Evolutionary conservation across 495 filamentous ascomycete genomes (phyloP).

Genomic region (Lichina pygmaea): DNA sequence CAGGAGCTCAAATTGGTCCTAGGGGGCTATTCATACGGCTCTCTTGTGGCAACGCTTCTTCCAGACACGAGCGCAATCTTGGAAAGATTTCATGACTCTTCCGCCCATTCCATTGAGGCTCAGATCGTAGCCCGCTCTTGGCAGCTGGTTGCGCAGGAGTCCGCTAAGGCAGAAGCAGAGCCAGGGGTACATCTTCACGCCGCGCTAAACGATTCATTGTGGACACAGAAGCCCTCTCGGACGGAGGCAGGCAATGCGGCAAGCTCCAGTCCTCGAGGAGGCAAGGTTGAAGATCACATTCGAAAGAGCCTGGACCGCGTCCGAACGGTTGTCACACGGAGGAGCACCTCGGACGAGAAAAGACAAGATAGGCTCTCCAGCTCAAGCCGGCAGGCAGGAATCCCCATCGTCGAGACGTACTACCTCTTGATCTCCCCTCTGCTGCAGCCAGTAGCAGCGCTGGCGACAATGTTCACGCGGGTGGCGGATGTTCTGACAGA

Average conservation of each 20-base stretch:
- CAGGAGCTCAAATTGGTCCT: conserved; percentile 21
- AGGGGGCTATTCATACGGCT: conserved; percentile 81
- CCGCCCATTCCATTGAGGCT: conserved; percentile 23
- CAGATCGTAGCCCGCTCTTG: conserved; percentile 42
- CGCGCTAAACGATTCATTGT: background rate
- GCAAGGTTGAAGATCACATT: background rate
- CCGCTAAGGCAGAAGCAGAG: no score
- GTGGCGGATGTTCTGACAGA: background rate
- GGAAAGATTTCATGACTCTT: conserved; percentile 23
- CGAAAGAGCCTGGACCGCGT: conserved; percentile 6
- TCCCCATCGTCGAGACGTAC: conserved; percentile 13
- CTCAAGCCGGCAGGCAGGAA: background rate
- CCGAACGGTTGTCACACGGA: background rate
- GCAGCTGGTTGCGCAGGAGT: conserved; percentile 6
- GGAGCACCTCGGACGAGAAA: background rate
- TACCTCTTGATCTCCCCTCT: conserved; percentile 70
- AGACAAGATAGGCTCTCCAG: background rate
- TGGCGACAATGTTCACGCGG: conserved; percentile 26
- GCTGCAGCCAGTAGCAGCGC: conserved; percentile 29
- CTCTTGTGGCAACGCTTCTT: conserved; percentile 47
- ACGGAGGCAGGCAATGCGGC: background rate
- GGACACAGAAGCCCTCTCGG: background rate
- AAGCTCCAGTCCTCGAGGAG: background rate
- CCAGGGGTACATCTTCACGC: no score
- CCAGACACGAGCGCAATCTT: conserved; percentile 32